Evolutionary conservation across 225 moss, liverwort and hornwort genomes (phyloP), one percentile per base, ranked within the genome.

Genomic region (Lunularia cruciata): DNA sequence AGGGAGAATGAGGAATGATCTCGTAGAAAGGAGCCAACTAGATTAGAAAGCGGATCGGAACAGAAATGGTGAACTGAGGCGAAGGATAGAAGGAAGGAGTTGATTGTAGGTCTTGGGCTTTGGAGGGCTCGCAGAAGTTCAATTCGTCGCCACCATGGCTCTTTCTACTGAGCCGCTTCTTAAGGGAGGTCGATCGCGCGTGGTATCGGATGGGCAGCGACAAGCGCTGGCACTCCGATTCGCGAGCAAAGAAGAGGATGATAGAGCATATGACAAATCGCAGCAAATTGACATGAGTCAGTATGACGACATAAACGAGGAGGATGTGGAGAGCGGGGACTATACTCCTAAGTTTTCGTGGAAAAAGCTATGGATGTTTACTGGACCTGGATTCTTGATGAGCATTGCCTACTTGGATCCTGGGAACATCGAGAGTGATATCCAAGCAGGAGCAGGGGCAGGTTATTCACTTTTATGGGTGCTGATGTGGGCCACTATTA

Each of bases 381-480:
- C 90, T 26, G 93, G 93, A 20, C 93, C 93, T 11, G 93, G 93
- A 14, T 93, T 93, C 83, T 57, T 93, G 47, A 93, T 93, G 93
- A 93, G 93, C 71, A 90, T 93, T 54, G 93, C 88, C 6, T 93
- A 93, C 47, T 83, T 93, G 49, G 93, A 93, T 86, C 93, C 93
- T 54, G 93, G 93, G 23, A 93, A 93, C 38, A 87, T 93, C 64
- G 93, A 93, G 76, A 93, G 93, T 65, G 90, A 93, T 69, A 79
- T 93, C 23, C 93, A 93, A 69, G 88, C 90, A 32, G 93, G 93
- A 28, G 90, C 93, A 47, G 86, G 75, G 32, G 90, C 93, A 60
- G 93, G 93, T 23, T 93, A 93, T 71, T 68, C 70, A 27, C 79
- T 93, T 6, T 68, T 93, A 25, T 93, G 93, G 93, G 57, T 93